Percentiles rank a stretch among this genome's conserved stretches.
Evolutionary conservation across 1,139 yeast species (phyloP).

Genomic region (Ashbya aceris): DNA sequence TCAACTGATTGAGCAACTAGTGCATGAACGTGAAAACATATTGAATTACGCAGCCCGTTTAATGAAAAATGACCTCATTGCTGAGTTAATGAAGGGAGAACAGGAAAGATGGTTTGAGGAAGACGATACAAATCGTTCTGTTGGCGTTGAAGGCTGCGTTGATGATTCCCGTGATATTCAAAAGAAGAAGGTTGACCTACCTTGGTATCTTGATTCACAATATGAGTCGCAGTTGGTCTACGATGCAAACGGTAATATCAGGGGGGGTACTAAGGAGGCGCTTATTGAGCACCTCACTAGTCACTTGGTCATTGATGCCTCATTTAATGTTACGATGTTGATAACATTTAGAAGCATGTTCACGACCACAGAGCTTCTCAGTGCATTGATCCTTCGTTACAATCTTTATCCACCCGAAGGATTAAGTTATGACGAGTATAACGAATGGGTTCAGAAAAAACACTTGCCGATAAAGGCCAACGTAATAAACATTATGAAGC

Average conservation of each 20-base stretch:
- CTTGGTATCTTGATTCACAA: conserved; percentile 80
- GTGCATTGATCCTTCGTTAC: conserved; percentile 55
- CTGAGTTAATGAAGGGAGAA: conserved; percentile 51
- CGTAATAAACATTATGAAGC: conserved; percentile 62
- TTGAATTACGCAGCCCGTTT: conserved; percentile 66
- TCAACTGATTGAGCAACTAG: conserved; percentile 44
- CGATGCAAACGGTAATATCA: conserved; percentile 64
- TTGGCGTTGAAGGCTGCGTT: background rate
- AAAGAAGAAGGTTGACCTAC: conserved; percentile 34
- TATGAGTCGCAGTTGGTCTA: conserved; percentile 63
- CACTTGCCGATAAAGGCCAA: conserved; percentile 55
- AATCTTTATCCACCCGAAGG: conserved; percentile 82
- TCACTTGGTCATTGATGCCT: conserved; percentile 60
- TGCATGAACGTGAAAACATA: conserved; percentile 61
- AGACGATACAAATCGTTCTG: conserved; percentile 7
- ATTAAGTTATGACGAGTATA: conserved; percentile 71
- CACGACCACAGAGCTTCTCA: conserved; percentile 56
- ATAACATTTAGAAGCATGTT: conserved; percentile 72
- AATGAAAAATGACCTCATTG: conserved; percentile 64
- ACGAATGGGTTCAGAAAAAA: conserved; percentile 69
- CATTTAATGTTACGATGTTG: conserved; percentile 62
- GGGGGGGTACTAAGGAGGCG: conserved; percentile 82
- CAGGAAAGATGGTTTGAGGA: conserved; percentile 27
- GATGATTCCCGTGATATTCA: background rate
- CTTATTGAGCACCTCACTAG: conserved; percentile 76